Evolutionary conservation across 2,329 filamentous ascomycete genomes (phyloP), one percentile per base, ranked within the genome.

Genomic region (Paecilomyces sp.): DNA sequence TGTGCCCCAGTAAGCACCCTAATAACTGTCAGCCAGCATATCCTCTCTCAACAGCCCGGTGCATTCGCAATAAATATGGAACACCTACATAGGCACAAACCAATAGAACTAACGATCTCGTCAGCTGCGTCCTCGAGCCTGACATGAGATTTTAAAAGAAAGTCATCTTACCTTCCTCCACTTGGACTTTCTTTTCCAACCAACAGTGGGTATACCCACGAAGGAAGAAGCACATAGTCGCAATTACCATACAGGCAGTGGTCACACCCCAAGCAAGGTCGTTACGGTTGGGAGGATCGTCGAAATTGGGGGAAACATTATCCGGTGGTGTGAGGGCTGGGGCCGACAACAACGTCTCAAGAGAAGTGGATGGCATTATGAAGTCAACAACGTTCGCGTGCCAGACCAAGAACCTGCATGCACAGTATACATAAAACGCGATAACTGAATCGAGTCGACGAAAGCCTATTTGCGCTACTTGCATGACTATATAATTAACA

Each of bases 1-100:
- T 12, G 64, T 61, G 8, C 65, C 66, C 60, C 65, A 67, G 51
- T 62, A 67, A n/a, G 61, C 54, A 13, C 62, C 66, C 66, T 67
- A 18, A 28, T 28, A 28, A 28, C 25, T 28, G n/a, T 15, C 34
- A 41, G n/a, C n/a, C 2, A 41, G 34, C 12, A 41, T 15, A 13
- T 41, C n/a, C 34, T n/a, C 13, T 41, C 34, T 41, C 25, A 28
- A 28, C 12, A n/a, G 4, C 12, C 34, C 13, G 12, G 12, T 15
- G n/a, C 11, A 41, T 5, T 15, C 2, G 12, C 12, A 41, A 15
- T 15, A 41, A 41, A 15, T 15, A 41, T 15, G 34, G 12, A 41
- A 13, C 12, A 13, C 34, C 1, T 15, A 41, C 34, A 41, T 41
- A 41, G 13, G 34, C 34, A 15, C 34, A 41, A 41, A 41, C n/a